Base-by-base conservation (phyloP, 2,329 filamentous ascomycete genomes). In the Scytalidium sp. region DNA sequence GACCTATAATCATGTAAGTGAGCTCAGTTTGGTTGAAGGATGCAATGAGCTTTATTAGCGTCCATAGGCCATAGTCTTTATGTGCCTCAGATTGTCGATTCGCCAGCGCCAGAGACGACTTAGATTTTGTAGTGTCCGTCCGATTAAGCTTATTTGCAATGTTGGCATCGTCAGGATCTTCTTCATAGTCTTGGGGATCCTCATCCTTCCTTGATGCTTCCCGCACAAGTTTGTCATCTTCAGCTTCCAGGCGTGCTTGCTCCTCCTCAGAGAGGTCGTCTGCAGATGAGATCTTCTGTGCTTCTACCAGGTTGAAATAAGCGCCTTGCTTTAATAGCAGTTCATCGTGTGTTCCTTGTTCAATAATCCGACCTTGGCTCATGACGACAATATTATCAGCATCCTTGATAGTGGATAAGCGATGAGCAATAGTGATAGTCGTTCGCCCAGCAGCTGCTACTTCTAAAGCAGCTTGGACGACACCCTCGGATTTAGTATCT, bases 311-410 rank as follows among this genome's bases (percentile, higher is more conserved):
- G 50, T 85, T 88, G 67, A 80, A 87, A 68, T 97, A 99, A 8
- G 91, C 86, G 19, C 82, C 84, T 55, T 81, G 72, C 52, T 70
- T 76, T 57, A 84, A 81, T 2, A 97, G 74, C 10, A 99, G 78
- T 13, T 87, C 78, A 51, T 93, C 82, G 65, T 97, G 94, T 0
- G 83, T 92, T 46, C 94, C 94, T 68, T 97, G 91, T 69, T 99
- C 94, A 11, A 96, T 78, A 52, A 99, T 95, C n/a, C 78, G 74
- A 11, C 94, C 94, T 53, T 84, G 72, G 3, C 84, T 80, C 85
- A 99, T 93, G 55, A 97, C 93, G 11, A 97, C 89, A 58, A 99
- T 99, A 62, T 96, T 97, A 68, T 97, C 88, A 0, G 93, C 93
- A 55, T 91, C 85, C 68, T 85, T 91, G 73, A 99, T 96, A 5